A percentile compares a stretch with the other conserved stretches of the same genome.
Conservation (phyloP, 2,329 filamentous ascomycete genomes). For the Diaporthe ampelina region DNA sequence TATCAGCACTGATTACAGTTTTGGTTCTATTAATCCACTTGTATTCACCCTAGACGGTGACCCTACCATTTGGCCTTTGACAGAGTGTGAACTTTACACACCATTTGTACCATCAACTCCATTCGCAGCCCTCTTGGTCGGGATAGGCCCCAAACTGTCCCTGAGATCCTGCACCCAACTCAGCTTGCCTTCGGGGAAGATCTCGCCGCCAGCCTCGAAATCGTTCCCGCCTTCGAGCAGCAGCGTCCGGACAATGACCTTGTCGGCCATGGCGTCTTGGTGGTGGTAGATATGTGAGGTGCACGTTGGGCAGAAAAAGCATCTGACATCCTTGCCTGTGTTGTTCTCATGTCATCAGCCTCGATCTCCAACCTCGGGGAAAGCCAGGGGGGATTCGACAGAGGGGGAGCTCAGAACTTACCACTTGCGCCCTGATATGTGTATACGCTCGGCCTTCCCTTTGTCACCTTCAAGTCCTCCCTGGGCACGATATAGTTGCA, state of each 20-base stretch:
- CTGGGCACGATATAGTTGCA: slow-evolving; percentile 22
- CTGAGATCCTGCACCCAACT: slow-evolving; percentile 13
- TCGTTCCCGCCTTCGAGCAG: slow-evolving; percentile 12
- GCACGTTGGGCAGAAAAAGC: slow-evolving; percentile 17
- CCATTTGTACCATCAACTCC: neutral
- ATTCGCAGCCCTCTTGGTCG: slow-evolving; percentile 1
- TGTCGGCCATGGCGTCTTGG: slow-evolving; percentile 18
- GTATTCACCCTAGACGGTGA: too few relatives aligned
- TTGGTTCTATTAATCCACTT: too few relatives aligned
- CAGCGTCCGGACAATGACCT: slow-evolving; percentile 9
- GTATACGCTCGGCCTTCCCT: slow-evolving; percentile 8
- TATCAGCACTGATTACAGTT: too few relatives aligned
- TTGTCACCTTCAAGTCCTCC: slow-evolving; percentile 10
- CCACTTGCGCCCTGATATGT: slow-evolving; percentile 17
- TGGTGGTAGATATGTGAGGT: slow-evolving; percentile 27
- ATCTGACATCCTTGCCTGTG: slow-evolving; percentile 5
- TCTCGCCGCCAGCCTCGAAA: slow-evolving; percentile 15
- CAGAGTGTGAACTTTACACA: neutral
- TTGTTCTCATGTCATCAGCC: neutral
- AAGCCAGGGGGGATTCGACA: neutral
- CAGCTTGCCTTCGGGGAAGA: slow-evolving; percentile 8
- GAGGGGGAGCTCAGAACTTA: neutral
- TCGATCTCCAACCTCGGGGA: neutral
- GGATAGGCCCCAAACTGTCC: neutral
- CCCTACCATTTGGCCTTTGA: too few relatives aligned